phyloP scores from a whole-genome alignment of 768 basidiomycete genomes.

The Mycena crocata region DNA sequence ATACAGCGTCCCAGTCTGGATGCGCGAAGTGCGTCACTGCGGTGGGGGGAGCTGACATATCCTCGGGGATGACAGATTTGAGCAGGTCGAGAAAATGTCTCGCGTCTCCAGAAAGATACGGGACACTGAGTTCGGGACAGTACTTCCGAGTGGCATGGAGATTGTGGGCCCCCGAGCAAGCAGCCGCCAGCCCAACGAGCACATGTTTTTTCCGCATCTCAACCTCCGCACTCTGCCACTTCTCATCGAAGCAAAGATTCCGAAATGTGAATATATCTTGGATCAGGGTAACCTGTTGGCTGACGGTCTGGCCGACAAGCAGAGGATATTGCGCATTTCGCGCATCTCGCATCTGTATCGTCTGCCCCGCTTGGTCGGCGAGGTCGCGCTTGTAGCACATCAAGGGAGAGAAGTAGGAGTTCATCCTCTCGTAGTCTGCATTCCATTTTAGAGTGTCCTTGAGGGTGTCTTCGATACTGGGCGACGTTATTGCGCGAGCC shows the following conservation, averaged over 20 bases:
- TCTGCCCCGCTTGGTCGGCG: neutral
- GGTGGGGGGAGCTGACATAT: neutral
- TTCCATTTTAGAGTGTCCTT: constrained; percentile 11
- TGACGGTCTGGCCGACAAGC: neutral
- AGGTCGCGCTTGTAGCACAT: neutral
- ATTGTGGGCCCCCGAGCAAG: neutral
- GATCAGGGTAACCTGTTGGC: neutral
- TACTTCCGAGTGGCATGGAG: constrained; percentile 3
- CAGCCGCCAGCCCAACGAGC: neutral
- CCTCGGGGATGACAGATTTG: neutral
- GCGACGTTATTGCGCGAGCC: too few species aligned
- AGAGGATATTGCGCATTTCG: neutral
- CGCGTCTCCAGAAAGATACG: neutral
- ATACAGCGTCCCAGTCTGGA: constrained; percentile 4
- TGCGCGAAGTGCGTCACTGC: neutral
- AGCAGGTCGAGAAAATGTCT: neutral
- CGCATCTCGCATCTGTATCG: neutral
- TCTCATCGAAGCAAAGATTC: neutral
- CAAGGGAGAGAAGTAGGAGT: neutral
- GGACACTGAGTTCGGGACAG: constrained; percentile 6
- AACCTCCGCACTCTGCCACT: neutral
- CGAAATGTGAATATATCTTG: constrained; percentile 8
- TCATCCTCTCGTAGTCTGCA: neutral
- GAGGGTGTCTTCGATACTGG: constrained; percentile 9
- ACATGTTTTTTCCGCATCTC: neutral